These are phyloP conservation scores for Russula virescens DNA, from an alignment of 768 basidiomycete genomes.

Conservation along the genomic window DNA sequence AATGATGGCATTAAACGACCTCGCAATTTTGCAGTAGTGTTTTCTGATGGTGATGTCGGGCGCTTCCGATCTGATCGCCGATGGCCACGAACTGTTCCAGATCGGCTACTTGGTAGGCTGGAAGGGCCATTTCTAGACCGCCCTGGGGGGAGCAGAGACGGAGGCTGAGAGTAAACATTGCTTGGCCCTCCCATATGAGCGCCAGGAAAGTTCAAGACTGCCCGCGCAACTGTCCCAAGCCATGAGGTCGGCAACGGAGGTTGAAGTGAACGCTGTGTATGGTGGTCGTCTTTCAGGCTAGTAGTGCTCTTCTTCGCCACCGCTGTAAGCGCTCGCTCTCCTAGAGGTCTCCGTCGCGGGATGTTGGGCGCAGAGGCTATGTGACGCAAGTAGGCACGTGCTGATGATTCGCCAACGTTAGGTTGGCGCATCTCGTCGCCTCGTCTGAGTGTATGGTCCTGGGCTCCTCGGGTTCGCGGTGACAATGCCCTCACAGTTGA, in stretches of 20 bases:
- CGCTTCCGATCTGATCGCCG: conserved; percentile 21
- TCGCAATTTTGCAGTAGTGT: conserved; percentile 4
- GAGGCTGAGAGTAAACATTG: background rate
- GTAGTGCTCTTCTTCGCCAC: conserved; percentile 24
- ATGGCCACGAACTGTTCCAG: conserved; percentile 25
- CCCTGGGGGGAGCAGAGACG: background rate
- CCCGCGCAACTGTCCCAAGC: conserved; percentile 64
- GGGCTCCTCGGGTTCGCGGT: conserved; percentile 13
- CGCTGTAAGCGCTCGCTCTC: background rate
- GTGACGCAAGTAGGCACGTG: conserved; percentile 66
- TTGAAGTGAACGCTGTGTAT: conserved; percentile 30
- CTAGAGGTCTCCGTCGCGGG: conserved; percentile 23
- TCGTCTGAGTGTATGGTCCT: conserved; percentile 5
- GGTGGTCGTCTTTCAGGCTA: conserved; percentile 33
- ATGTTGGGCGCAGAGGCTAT: conserved; percentile 59
- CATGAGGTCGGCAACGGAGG: conserved; percentile 66
- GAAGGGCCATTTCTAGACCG: background rate
- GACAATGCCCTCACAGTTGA: background rate
- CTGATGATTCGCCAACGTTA: conserved; percentile 37
- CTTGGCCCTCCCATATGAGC: conserved; percentile 41
- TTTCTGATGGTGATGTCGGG: conserved; percentile 30
- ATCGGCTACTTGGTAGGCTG: conserved; percentile 13
- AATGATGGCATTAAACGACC: conserved; percentile 7
- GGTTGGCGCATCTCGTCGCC: conserved; percentile 25
- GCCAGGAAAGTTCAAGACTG: conserved; percentile 45